Base-by-base conservation (phyloP, 139 green algal species). In the Volvox reticuliferus region DNA sequence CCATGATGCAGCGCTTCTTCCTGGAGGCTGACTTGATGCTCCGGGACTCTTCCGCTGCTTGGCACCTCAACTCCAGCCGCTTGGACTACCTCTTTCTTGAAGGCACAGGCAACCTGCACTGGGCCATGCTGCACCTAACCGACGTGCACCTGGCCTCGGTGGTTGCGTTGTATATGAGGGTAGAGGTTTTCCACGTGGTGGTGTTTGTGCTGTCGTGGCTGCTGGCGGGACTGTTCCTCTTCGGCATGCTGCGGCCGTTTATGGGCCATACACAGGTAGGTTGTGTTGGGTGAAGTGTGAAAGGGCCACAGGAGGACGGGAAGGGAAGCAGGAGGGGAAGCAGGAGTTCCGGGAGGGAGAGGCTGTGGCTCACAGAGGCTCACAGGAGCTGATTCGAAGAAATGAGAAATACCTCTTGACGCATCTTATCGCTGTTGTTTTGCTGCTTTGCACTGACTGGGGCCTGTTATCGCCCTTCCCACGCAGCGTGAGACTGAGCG, bases 1-100 rank as follows among this genome's bases (percentile, higher is more conserved):
- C 88, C 36, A 71, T 91, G 63, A 87, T 91, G 79, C 88, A 87
- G 79, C 88, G 88, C 19, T 91, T 91, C 88, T 87, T 91, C 37
- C 37, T 87, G 78, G 88, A 91, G 79, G 28, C 33, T 22, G 79
- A 91, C 63, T 78, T 91, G 28, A 22, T 91, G 78, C 79, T 87
- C n/a, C 63, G 79, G 3, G 88, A 91, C 63, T n/a, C 76, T n/a
- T 35, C 88, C 13, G 14, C 32, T n/a, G 88, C 78, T 5, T 88
- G 78, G 88, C 62, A 16, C 0, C 88, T 91, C 78, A 91, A 91
- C 79, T 73, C 32, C 36, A 82, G 37, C 79, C 78, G 88, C 65
- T 1, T 87, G 18, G 37, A 81, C 33, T 87, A 82, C 65, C 75
- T 88, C 14, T 87, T 69, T 36, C 37, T 37, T 2, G 79, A 91